Conservation (phyloP, 805 yeast species). For the Metahyphopichia silvanorum region DNA sequence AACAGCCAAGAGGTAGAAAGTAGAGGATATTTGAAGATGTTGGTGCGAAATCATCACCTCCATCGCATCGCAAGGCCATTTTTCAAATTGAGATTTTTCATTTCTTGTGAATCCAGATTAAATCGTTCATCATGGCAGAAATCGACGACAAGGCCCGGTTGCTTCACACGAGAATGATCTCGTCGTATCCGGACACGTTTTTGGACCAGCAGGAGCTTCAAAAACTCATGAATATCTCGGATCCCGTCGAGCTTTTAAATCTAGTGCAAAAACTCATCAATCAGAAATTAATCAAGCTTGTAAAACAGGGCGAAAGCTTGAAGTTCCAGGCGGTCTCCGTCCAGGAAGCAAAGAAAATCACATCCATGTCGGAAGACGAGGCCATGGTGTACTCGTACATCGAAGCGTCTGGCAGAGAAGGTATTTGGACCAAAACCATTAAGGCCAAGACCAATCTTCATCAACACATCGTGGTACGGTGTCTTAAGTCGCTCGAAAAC, state of each 20-base stretch:
- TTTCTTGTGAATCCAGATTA: too few species aligned
- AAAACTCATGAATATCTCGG: slow-evolving; percentile 40
- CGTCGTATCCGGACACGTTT: slow-evolving; percentile 43
- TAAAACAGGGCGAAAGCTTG: slow-evolving; percentile 63
- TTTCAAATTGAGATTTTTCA: too few species aligned
- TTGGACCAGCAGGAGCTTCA: slow-evolving; percentile 71
- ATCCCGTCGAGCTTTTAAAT: slow-evolving; percentile 43
- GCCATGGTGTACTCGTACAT: slow-evolving; percentile 87
- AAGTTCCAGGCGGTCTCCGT: slow-evolving; percentile 72
- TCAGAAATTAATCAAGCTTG: slow-evolving; percentile 62
- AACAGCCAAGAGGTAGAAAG: too few species aligned
- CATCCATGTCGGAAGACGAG: slow-evolving; percentile 82
- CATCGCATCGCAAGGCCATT: too few species aligned
- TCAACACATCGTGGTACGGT: slow-evolving; percentile 83
- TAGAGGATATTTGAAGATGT: too few species aligned
- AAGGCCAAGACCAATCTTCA: slow-evolving; percentile 86
- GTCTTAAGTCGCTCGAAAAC: slow-evolving; percentile 74
- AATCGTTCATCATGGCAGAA: slow-evolving; percentile 13
- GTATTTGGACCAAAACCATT: slow-evolving; percentile 92
- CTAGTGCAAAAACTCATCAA: slow-evolving; percentile 52
- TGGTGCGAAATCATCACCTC: too few species aligned
- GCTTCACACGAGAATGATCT: slow-evolving; percentile 65
- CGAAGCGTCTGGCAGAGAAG: slow-evolving; percentile 91
- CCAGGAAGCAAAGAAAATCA: slow-evolving; percentile 73
- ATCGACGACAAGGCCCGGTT: slow-evolving; percentile 46